Evolutionary conservation across 2,329 filamentous ascomycete species (phyloP).

Genomic region (Hypomyces rosellus): DNA sequence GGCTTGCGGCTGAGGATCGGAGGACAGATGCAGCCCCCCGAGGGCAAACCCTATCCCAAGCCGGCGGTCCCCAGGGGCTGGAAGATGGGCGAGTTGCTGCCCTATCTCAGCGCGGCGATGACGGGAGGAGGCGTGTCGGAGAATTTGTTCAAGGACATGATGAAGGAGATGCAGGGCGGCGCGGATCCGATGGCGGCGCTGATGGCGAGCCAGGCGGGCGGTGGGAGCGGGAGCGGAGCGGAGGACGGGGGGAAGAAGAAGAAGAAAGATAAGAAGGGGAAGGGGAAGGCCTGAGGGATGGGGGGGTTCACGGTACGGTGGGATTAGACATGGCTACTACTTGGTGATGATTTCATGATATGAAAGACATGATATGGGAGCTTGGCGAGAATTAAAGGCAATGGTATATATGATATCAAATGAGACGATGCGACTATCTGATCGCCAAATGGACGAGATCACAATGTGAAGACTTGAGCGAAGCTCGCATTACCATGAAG

Average conservation of each 20-base stretch:
- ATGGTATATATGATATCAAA: no score
- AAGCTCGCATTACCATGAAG: no score
- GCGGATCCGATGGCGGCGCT: constrained; percentile 41
- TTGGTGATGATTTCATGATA: not conserved
- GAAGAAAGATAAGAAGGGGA: constrained; percentile 48
- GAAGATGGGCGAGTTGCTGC: constrained; percentile 81
- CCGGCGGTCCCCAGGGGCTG: constrained; percentile 78
- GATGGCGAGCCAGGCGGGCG: constrained; percentile 31
- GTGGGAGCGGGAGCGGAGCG: constrained; percentile 19
- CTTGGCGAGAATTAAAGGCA: not conserved
- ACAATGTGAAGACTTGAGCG: no score
- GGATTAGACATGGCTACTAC: not conserved
- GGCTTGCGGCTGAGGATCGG: constrained; percentile 67
- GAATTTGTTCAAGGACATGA: constrained; percentile 93
- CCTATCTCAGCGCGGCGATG: constrained; percentile 81
- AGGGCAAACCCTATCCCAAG: constrained; percentile 61
- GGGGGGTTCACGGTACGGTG: not conserved
- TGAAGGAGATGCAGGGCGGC: constrained; percentile 74
- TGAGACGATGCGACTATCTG: no score
- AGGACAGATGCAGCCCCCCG: constrained; percentile 58
- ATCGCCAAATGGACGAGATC: no score
- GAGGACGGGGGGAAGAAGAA: constrained; percentile 25
- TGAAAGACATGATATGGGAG: not conserved
- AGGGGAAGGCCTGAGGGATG: constrained; percentile 25
- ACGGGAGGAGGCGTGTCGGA: constrained; percentile 91